phyloP scores from a whole-genome alignment of 2,329 filamentous ascomycete species.

The Cladophialophora bantiana region DNA sequence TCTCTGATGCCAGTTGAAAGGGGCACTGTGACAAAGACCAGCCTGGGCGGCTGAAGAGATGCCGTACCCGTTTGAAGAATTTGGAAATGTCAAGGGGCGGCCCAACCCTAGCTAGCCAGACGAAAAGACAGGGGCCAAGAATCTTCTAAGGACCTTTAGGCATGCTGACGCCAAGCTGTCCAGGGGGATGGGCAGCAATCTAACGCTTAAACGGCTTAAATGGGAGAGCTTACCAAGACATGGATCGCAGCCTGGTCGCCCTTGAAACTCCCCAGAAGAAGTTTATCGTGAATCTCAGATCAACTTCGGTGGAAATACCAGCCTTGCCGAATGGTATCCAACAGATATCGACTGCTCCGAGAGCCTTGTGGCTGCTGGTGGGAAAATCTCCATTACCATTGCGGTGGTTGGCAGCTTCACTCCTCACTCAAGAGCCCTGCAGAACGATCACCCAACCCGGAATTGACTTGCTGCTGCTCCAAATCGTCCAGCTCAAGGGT shows the following conservation, averaged over 20 bases:
- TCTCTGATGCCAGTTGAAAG: neutral
- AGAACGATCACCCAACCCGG: neutral
- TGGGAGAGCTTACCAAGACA: neutral
- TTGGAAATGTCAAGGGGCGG: neutral
- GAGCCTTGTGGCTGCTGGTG: neutral
- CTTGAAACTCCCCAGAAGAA: neutral
- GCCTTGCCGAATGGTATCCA: neutral
- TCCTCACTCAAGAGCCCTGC: neutral
- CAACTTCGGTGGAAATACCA: neutral
- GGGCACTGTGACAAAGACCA: neutral
- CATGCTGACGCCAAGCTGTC: neutral
- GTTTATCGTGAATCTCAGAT: conserved; percentile 3
- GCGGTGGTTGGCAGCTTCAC: neutral
- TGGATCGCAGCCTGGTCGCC: neutral
- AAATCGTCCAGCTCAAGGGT: neutral
- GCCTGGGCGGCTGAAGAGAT: neutral
- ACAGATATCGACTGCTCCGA: neutral
- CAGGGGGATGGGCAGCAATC: neutral
- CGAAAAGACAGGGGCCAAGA: neutral
- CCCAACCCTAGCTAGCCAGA: neutral
- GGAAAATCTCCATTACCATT: neutral
- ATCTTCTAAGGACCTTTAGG: neutral
- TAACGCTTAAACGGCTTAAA: neutral
- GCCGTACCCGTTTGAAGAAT: neutral
- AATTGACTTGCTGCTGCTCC: neutral